Evolutionary conservation across 306 rosid genomes (phyloP).

Genomic region (Acmispon strigosus): DNA sequence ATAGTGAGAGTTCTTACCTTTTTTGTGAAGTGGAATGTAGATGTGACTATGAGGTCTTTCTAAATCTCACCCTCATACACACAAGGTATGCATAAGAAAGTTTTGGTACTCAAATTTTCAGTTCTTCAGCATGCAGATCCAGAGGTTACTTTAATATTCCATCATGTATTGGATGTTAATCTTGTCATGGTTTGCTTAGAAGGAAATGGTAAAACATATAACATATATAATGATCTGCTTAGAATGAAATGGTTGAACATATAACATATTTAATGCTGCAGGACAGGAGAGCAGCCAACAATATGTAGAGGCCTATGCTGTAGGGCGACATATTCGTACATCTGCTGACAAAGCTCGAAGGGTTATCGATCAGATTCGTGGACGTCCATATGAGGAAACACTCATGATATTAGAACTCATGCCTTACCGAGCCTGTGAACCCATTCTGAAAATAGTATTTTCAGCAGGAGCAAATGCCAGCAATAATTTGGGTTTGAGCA

Average conservation of each 20-base stretch:
- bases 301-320: slow-evolving; percentile 31
- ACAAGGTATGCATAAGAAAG: neutral
- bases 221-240: neutral
- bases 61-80: neutral
- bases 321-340: slow-evolving; percentile 36
- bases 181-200: slow-evolving; percentile 1
- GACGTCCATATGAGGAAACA: slow-evolving; percentile 35
- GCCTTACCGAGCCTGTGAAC: slow-evolving; percentile 38
- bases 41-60: neutral
- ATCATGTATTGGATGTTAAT: neutral
- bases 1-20: neutral
- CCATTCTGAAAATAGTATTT: slow-evolving; percentile 39
- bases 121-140: neutral
- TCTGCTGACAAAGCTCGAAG: slow-evolving; percentile 43
- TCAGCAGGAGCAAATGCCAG: slow-evolving; percentile 50
- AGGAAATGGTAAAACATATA: neutral
- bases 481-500: slow-evolving; percentile 43
- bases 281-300: slow-evolving; percentile 32
- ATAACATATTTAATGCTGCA: slow-evolving; percentile 25
- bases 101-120: neutral
- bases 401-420: slow-evolving; percentile 42
- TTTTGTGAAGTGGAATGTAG: slow-evolving; percentile 1
- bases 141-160: neutral
- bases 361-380: slow-evolving; percentile 38
- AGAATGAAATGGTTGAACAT: slow-evolving; percentile 8